Evolutionary conservation across 306 rosid genomes (phyloP).

Genomic region (Ammopiptanthus mongolicus): DNA sequence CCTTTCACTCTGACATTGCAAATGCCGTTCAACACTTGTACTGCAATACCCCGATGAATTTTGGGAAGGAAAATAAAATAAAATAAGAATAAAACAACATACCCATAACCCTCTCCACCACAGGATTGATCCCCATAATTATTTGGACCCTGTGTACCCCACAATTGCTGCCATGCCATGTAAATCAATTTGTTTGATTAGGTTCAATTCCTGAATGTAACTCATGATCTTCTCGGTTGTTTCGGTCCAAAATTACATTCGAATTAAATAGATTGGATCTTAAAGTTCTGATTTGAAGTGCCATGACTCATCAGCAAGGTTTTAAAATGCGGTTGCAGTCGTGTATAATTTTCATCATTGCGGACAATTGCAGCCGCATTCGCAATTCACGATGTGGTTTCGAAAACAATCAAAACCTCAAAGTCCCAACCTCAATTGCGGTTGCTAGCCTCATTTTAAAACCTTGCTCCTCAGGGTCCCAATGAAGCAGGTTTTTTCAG

Average conservation of each 20-base stretch:
- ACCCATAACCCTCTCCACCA: background rate
- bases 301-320: background rate
- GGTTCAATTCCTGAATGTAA: background rate
- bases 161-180: background rate
- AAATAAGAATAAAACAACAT: background rate
- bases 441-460: too few relatives aligned
- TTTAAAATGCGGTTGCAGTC: too few relatives aligned
- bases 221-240: background rate
- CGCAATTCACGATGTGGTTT: too few relatives aligned
- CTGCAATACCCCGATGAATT: background rate
- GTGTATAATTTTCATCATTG: too few relatives aligned
- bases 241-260: background rate
- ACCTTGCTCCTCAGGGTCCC: background rate
- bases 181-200: slow-evolving; percentile 7
- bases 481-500: background rate
- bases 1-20: background rate
- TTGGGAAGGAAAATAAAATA: background rate
- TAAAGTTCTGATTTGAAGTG: background rate
- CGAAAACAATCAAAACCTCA: too few relatives aligned
- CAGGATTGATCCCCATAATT: background rate
- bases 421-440: too few relatives aligned
- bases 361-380: too few relatives aligned
- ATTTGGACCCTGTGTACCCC: too few relatives aligned
- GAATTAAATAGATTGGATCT: background rate
- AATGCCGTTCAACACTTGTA: background rate